A percentile compares a stretch with the other conserved stretches of the same genome.
These are phyloP conservation scores for Colletotrichum sojae DNA, from an alignment of 2,329 filamentous ascomycete genomes.

Conservation along the genomic window DNA sequence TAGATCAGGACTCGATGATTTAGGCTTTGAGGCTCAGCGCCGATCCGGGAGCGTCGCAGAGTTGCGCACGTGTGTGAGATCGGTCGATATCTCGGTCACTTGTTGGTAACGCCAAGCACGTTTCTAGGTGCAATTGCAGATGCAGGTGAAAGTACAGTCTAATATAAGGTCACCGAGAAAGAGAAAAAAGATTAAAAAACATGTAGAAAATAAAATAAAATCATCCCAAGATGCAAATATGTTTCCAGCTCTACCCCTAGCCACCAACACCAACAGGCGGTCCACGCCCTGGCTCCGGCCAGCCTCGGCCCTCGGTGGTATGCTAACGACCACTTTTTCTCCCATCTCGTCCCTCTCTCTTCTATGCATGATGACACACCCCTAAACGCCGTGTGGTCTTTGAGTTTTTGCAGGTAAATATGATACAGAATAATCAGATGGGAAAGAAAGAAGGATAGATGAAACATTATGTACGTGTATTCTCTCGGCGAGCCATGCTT, in stretches of 20 bases:
- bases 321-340: background rate
- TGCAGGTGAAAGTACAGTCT: background rate
- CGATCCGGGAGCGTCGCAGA: background rate
- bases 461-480: conserved; percentile 10
- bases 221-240: conserved; percentile 1
- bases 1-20: background rate
- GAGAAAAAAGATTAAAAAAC: background rate
- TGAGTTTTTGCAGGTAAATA: conserved; percentile 12
- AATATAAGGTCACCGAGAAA: background rate
- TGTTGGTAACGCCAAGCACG: conserved; percentile 5
- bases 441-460: background rate
- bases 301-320: conserved; percentile 33
- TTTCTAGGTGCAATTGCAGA: background rate
- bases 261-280: no score
- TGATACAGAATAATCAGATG: conserved; percentile 2
- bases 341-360: no score
- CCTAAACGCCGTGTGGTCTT: conserved; percentile 7
- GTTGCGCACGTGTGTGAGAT: no score
- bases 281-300: conserved; percentile 30
- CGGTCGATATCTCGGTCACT: background rate
- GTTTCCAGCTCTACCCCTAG: background rate
- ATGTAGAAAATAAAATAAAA: background rate
- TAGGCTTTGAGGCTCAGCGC: conserved; percentile 6
- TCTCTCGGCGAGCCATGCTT: background rate
- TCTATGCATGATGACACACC: conserved; percentile 1